A percentile compares a stretch with the other conserved stretches of the same genome.
Evolutionary conservation across 495 filamentous ascomycete species (phyloP).

Genomic region (Hypoxylon cercidicola): DNA sequence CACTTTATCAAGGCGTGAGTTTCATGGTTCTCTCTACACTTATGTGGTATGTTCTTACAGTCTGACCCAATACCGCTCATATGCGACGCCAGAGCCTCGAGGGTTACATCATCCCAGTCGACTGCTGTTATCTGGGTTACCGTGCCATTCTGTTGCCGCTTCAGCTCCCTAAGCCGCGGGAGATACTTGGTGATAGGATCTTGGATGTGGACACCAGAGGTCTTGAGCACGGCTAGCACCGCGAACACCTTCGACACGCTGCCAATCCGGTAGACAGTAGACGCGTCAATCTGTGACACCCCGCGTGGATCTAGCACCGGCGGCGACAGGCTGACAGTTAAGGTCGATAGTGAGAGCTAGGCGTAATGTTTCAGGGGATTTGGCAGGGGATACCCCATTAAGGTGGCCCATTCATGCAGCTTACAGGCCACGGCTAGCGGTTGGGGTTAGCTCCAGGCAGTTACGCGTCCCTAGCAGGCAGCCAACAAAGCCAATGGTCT

Average conservation of each 20-base stretch:
- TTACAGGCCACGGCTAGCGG: too few species aligned
- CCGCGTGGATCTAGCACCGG: constrained; percentile 32
- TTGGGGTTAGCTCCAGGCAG: too few species aligned
- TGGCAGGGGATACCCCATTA: too few species aligned
- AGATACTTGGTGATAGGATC: constrained; percentile 55
- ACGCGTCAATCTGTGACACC: constrained; percentile 48
- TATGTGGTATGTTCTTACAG: constrained; percentile 23
- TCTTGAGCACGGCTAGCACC: constrained; percentile 49
- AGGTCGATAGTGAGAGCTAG: too few species aligned
- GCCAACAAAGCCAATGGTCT: not conserved
- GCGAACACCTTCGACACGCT: constrained; percentile 60
- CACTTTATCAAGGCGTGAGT: constrained; percentile 27
- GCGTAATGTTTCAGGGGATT: too few species aligned
- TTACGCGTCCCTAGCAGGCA: too few species aligned
- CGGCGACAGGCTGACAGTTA: too few species aligned
- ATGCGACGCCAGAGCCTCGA: constrained; percentile 58
- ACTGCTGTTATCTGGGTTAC: constrained; percentile 38
- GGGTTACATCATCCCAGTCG: constrained; percentile 61
- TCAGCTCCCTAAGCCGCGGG: constrained; percentile 45
- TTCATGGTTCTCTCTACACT: not conserved
- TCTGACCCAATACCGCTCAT: constrained; percentile 50
- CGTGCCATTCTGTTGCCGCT: constrained; percentile 10
- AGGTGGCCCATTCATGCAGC: too few species aligned
- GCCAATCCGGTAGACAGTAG: constrained; percentile 58
- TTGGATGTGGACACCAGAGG: constrained; percentile 49